Base-by-base conservation (phyloP, 768 basidiomycete genomes). In the Filobasidium floriforme region DNA sequence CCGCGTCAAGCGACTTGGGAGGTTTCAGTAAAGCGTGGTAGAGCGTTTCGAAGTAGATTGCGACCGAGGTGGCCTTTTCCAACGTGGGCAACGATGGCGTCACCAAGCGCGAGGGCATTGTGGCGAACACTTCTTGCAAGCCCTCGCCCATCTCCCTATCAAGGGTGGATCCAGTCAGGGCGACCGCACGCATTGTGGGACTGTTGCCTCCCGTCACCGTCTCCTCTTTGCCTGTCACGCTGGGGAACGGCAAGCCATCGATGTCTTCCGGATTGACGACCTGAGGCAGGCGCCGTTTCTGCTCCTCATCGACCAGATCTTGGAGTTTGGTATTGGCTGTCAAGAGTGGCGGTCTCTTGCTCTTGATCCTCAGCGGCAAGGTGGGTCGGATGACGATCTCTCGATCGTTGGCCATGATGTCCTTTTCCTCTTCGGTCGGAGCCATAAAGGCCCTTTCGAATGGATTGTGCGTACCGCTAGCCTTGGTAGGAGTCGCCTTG, bases 1-100 rank as follows among this genome's bases (percentile, higher is more conserved):
- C 37, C 88, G 82, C 75, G 89, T 91, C 82, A 90, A 90, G 79
- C 24, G 66, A 71, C 29, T 63, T 67, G 14, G 72, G 63, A 0
- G 73, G 69, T 60, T 73, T 73, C 37, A 79, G 73, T 1, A 79
- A 65, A 37, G 73, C 72, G 63, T 77, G 75, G 63, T 79, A 79
- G 66, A 73, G 75, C 28, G 77, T 77, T 63, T 79, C 79, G 60
- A 98, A 96, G 83, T 87, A 96, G 80, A 97, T 90, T 76, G 89
- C 86, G 46, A 89, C 87, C 41, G 92, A 88, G 66, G 92, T 90
- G 60, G 92, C 90, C 77, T 89, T 92, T 79, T 99, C 93, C 74
- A 97, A 82, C 37, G 94, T 96, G 51, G 87, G 83, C 65, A 99
- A 82, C 62, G 92, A 93, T 44, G 94, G 92, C 15, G 83, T 85